Conservation (phyloP, 2,329 filamentous ascomycete species). For the Ceratocystis albifundus region DNA sequence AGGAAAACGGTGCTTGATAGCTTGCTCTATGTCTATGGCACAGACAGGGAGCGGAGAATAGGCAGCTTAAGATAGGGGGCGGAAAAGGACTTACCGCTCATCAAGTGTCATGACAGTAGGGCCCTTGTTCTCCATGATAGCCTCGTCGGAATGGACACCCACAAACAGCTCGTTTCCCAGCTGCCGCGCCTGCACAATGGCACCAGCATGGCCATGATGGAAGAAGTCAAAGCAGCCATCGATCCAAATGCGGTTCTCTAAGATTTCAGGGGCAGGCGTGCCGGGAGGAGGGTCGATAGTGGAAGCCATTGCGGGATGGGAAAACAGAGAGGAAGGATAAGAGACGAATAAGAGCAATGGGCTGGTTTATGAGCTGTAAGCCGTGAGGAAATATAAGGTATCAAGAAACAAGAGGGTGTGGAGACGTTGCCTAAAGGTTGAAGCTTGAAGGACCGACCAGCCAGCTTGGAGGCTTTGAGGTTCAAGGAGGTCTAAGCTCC, state of each 20-base stretch:
- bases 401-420: too few species aligned
- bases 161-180: slow-evolving; percentile 80
- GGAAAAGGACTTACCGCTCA: slow-evolving; percentile 51
- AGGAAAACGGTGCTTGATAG: too few species aligned
- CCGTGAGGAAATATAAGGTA: background rate
- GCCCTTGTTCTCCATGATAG: slow-evolving; percentile 92
- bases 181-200: slow-evolving; percentile 89
- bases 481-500: slow-evolving; percentile 10
- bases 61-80: background rate
- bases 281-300: slow-evolving; percentile 31
- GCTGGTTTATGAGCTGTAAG: background rate
- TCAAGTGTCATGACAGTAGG: slow-evolving; percentile 91
- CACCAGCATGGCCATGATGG: slow-evolving; percentile 93
- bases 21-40: too few species aligned
- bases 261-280: slow-evolving; percentile 42
- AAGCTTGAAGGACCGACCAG: background rate
- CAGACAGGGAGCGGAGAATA: background rate
- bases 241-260: slow-evolving; percentile 79
- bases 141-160: slow-evolving; percentile 90
- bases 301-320: slow-evolving; percentile 17
- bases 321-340: background rate
- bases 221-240: slow-evolving; percentile 99
- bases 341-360: background rate
- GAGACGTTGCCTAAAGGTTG: background rate
- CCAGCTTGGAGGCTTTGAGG: background rate